A percentile compares a stretch with the other conserved stretches of the same genome.
Evolutionary conservation across 192 early-diverging fungal genomes (phyloP).

Genomic region (Thamnidium elegans): DNA sequence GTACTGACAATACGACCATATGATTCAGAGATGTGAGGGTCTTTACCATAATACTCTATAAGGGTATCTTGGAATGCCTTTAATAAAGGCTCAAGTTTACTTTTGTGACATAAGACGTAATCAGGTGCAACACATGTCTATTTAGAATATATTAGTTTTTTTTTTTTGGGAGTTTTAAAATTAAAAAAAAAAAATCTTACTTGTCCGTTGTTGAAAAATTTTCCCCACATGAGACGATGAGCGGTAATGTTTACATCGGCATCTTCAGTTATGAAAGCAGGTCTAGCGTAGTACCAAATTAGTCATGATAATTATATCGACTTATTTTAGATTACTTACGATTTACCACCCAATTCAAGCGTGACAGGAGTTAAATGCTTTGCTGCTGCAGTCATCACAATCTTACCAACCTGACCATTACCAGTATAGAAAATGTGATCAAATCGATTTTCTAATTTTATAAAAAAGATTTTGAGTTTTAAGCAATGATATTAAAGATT

Average conservation of each 20-base stretch:
- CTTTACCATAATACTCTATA: constrained; percentile 46
- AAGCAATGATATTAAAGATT: background rate
- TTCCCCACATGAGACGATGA: constrained; percentile 74
- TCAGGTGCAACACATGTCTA: constrained; percentile 88
- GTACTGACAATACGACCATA: constrained; percentile 72
- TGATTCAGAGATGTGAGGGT: constrained; percentile 48
- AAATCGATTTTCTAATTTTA: constrained; percentile 51
- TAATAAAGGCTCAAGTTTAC: constrained; percentile 57
- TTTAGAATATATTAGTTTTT: background rate
- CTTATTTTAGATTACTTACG: constrained; percentile 19
- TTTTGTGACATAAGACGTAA: constrained; percentile 69
- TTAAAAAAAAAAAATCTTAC: constrained; percentile 30
- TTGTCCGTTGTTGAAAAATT: constrained; percentile 81
- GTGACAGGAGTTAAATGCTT: constrained; percentile 77
- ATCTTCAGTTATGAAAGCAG: constrained; percentile 58
- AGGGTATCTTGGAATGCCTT: constrained; percentile 48
- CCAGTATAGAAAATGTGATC: constrained; percentile 94
- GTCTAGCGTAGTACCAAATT: constrained; percentile 29
- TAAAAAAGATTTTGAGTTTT: constrained; percentile 45
- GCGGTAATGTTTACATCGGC: constrained; percentile 60
- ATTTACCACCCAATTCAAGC: constrained; percentile 93
- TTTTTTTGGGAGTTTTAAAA: background rate
- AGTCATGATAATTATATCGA: background rate
- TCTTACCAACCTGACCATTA: constrained; percentile 68
- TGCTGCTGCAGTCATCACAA: constrained; percentile 76